Conservation (phyloP, 805 yeast genomes). For the Candida adriatica region DNA sequence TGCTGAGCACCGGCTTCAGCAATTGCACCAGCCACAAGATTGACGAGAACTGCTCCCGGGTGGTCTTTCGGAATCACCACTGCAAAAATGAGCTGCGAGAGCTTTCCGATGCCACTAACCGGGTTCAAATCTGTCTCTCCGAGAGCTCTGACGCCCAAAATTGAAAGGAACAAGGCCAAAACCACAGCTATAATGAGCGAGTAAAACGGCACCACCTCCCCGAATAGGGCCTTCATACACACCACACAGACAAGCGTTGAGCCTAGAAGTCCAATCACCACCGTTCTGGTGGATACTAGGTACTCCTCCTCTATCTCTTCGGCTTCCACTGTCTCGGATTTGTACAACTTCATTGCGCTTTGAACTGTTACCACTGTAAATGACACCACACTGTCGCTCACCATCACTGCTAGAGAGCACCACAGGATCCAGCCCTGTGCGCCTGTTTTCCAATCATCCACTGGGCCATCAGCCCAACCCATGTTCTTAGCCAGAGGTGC, state of each 20-base stretch:
- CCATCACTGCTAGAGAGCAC: conserved; percentile 91
- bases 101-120: conserved; percentile 92
- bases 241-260: conserved; percentile 65
- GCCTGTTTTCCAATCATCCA: conserved; percentile 90
- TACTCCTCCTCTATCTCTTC: conserved; percentile 31
- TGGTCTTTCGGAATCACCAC: conserved; percentile 63
- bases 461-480: conserved; percentile 87
- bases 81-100: conserved; percentile 87
- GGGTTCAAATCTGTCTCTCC: conserved; percentile 98
- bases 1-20: conserved; percentile 99
- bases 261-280: conserved; percentile 51
- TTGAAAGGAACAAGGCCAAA: conserved; percentile 71
- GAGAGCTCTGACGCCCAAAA: conserved; percentile 85
- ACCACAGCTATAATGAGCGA: conserved; percentile 62
- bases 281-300: conserved; percentile 43
- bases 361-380: conserved; percentile 54
- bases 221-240: conserved; percentile 64
- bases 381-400: conserved; percentile 81
- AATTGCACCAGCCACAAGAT: conserved; percentile 90
- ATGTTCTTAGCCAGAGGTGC: conserved; percentile 66
- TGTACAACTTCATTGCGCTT: conserved; percentile 28
- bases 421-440: conserved; percentile 97
- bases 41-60: conserved; percentile 78
- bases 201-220: conserved; percentile 61
- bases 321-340: conserved; percentile 10